Conservation (phyloP, 805 yeast genomes). For the Zygosaccharomyces siamensis region DNA sequence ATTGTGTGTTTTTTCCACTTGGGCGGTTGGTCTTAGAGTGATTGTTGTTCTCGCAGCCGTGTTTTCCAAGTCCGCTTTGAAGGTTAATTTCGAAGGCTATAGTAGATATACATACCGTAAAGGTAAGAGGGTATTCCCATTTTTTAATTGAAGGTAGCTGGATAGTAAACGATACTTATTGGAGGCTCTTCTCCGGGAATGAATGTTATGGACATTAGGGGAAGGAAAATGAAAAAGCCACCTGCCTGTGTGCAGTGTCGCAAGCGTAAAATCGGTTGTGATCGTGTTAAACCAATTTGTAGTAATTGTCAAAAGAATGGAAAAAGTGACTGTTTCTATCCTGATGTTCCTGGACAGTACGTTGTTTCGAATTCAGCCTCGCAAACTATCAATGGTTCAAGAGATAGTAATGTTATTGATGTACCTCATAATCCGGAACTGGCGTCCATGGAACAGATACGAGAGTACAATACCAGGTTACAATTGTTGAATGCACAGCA, state of each 20-base stretch:
- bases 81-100: slow-evolving; percentile 1
- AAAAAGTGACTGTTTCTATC: slow-evolving; percentile 29
- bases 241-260: slow-evolving; percentile 35
- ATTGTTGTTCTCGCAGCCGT: slow-evolving; percentile 7
- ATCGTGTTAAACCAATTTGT: slow-evolving; percentile 41
- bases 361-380: slow-evolving; percentile 20
- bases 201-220: slow-evolving; percentile 18
- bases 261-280: slow-evolving; percentile 38
- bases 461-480: slow-evolving; percentile 29
- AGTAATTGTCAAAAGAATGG: slow-evolving; percentile 35
- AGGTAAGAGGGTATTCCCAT: neutral
- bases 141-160: neutral
- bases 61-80: slow-evolving; percentile 8
- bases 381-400: slow-evolving; percentile 7
- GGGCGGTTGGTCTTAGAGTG: slow-evolving; percentile 3
- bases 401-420: slow-evolving; percentile 8
- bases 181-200: slow-evolving; percentile 4
- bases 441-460: slow-evolving; percentile 30
- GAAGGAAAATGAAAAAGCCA: slow-evolving; percentile 22
- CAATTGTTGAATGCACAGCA: slow-evolving; percentile 25
- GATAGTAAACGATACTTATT: neutral
- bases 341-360: slow-evolving; percentile 29
- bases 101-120: neutral
- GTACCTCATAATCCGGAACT: slow-evolving; percentile 22
- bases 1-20: neutral